Base-by-base conservation (phyloP, 2,329 filamentous ascomycete genomes). In the Lecanosticta acicola region DNA sequence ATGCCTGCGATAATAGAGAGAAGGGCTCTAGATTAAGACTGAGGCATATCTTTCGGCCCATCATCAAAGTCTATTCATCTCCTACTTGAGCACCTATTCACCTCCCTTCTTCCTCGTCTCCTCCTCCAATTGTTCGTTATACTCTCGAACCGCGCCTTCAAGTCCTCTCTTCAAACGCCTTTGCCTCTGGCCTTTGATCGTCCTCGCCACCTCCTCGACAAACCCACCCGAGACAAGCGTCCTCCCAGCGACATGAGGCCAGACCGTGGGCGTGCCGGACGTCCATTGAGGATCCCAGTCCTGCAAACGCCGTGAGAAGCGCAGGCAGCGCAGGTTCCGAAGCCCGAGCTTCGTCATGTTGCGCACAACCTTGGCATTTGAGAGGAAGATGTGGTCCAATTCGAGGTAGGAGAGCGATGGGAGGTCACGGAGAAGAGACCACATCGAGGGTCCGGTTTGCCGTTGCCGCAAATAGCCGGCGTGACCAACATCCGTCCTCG, bases 331-430 rank as follows among this genome's bases (percentile, higher is more conserved):
- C 11, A 45, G 18, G 21, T 41, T 42, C 9, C 19, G 34, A 2
- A 48, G 29, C 2, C 45, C 45, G 10, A 46, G 39, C 35, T 34
- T 32, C 13, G 29, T 38, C 38, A 51, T 42, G 2, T 34, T 11
- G 17, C 26, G 26, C 2, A 48, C 46, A 2, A 18, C 35, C 10
- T 41, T 43, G 4, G 34, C 16, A 14, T 18, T 32, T 5, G 29
- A 39, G 24, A 54, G 35, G 32, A 46, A 48, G 14, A 20, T 29
- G 21, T 39, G 36, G 42, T 56, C 51, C 13, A 56, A 39, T 33
- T 56, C 51, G n/a, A 54, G 32, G 20, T 39, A 37, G 2, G 45
- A 45, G 13, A 55, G 39, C 7, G 36, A 32, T 20, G 46, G 49
- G 3, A 49, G 43, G 13, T 19, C 17, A 5, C 46, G 46, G 5